A percentile compares a stretch with the other conserved stretches of the same genome.
Conservation (phyloP, 164 flowering plant genomes). For the Umbilicus rupestris region DNA sequence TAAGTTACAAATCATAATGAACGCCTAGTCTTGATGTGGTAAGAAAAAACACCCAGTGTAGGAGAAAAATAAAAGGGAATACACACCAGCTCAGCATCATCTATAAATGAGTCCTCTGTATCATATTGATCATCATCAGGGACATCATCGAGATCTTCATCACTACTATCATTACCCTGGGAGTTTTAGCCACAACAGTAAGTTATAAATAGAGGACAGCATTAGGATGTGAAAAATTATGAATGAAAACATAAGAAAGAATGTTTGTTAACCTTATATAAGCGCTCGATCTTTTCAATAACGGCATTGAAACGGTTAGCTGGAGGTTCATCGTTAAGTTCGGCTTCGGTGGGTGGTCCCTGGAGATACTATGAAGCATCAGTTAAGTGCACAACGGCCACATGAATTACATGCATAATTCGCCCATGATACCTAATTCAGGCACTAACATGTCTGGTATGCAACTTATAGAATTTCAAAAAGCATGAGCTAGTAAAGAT, state of each 20-base stretch:
- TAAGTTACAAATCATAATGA: not conserved
- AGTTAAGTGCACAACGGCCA: not conserved
- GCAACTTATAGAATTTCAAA: not conserved
- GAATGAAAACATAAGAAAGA: not conserved
- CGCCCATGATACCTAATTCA: not conserved
- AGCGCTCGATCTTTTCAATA: slow-evolving; percentile 93
- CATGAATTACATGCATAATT: not conserved
- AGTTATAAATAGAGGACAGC: not conserved
- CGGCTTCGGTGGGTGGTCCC: slow-evolving; percentile 41
- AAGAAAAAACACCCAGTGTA: not conserved
- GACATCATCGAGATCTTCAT: slow-evolving; percentile 70
- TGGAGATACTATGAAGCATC: slow-evolving; percentile 10
- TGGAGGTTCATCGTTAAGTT: slow-evolving; percentile 52
- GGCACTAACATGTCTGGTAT: not conserved
- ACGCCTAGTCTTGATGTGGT: not conserved
- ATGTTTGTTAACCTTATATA: slow-evolving; percentile 57
- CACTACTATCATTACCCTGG: slow-evolving; percentile 91
- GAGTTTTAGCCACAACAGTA: not conserved
- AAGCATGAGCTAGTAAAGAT: not conserved
- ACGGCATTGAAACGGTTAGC: slow-evolving; percentile 82
- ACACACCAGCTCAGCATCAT: slow-evolving; percentile 84
- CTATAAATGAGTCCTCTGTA: slow-evolving; percentile 96
- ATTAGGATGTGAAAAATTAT: not conserved
- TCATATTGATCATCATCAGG: slow-evolving; percentile 99
- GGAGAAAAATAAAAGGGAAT: not conserved